Percentiles rank a stretch among this genome's conserved stretches.
Evolutionary conservation across 768 basidiomycete species (phyloP).

Genomic region (Amanita pseudoporphyria): DNA sequence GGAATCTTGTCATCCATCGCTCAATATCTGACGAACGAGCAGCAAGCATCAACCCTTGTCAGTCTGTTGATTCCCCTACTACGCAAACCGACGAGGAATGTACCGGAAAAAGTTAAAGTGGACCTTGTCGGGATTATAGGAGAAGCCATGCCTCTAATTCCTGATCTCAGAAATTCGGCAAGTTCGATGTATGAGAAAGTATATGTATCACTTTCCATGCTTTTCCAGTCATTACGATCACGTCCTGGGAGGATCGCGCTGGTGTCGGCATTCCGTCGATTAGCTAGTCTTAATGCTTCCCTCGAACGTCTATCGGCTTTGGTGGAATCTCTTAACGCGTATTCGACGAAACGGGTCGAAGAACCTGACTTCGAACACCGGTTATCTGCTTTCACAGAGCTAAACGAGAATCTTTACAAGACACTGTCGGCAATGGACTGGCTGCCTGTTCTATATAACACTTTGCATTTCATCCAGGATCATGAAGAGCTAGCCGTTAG

Average conservation of each 20-base stretch:
- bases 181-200: constrained; percentile 39
- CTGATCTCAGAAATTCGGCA: constrained; percentile 40
- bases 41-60: constrained; percentile 67
- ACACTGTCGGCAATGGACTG: constrained; percentile 51
- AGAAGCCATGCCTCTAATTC: constrained; percentile 57
- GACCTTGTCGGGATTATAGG: constrained; percentile 67
- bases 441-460: constrained; percentile 77
- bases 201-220: constrained; percentile 58
- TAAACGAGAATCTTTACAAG: constrained; percentile 60
- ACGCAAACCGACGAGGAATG: constrained; percentile 60
- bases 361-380: constrained; percentile 92
- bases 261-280: constrained; percentile 48
- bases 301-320: constrained; percentile 43
- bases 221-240: constrained; percentile 71
- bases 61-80: constrained; percentile 71
- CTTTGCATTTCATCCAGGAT: constrained; percentile 82
- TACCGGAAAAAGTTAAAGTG: constrained; percentile 81
- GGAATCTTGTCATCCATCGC: constrained; percentile 72
- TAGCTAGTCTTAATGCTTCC: constrained; percentile 34
- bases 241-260: constrained; percentile 65
- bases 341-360: constrained; percentile 70
- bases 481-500: constrained; percentile 81
- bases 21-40: constrained; percentile 55
- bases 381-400: constrained; percentile 56
- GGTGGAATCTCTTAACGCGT: constrained; percentile 72